Conservation (phyloP, 2,329 filamentous ascomycete species). For the Xylariaceae sp. region DNA sequence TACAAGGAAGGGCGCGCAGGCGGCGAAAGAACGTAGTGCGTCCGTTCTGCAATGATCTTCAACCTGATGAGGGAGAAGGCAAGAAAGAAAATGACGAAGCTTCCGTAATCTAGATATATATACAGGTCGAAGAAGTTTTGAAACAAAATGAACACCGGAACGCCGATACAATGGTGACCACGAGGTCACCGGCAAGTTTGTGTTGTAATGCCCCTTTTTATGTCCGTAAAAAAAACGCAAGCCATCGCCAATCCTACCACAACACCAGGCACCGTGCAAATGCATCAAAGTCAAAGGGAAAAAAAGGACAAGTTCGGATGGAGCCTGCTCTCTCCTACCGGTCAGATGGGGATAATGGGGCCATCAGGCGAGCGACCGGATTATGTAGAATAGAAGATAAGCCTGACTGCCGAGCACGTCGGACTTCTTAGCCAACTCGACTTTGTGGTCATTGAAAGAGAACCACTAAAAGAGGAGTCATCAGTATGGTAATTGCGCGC, state of each 20-base stretch:
- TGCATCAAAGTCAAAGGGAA: slow-evolving; percentile 13
- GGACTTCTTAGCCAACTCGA: slow-evolving; percentile 74
- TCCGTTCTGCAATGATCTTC: too few species aligned
- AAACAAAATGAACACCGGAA: slow-evolving; percentile 1
- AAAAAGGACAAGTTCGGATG: background rate
- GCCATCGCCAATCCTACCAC: slow-evolving; percentile 8
- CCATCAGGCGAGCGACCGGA: slow-evolving; percentile 42
- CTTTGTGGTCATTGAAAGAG: slow-evolving; percentile 90
- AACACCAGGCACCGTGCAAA: slow-evolving; percentile 25
- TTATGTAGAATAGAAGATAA: slow-evolving; percentile 85
- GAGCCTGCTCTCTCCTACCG: background rate
- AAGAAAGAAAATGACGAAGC: too few species aligned
- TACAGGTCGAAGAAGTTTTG: too few species aligned
- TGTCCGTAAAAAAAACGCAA: slow-evolving; percentile 12
- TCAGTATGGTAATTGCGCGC: slow-evolving; percentile 2
- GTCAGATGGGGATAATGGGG: background rate
- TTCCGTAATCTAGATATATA: too few species aligned
- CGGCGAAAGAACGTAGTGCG: too few species aligned
- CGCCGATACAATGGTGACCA: slow-evolving; percentile 8
- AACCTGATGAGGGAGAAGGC: too few species aligned
- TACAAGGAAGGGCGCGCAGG: too few species aligned
- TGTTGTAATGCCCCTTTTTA: slow-evolving; percentile 21
- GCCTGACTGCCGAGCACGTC: slow-evolving; percentile 83
- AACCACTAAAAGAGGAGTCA: slow-evolving; percentile 62
- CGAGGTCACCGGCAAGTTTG: slow-evolving; percentile 1